phyloP scores from a whole-genome alignment of 176 grass and related monocot genomes.

The Lolium perenne region DNA sequence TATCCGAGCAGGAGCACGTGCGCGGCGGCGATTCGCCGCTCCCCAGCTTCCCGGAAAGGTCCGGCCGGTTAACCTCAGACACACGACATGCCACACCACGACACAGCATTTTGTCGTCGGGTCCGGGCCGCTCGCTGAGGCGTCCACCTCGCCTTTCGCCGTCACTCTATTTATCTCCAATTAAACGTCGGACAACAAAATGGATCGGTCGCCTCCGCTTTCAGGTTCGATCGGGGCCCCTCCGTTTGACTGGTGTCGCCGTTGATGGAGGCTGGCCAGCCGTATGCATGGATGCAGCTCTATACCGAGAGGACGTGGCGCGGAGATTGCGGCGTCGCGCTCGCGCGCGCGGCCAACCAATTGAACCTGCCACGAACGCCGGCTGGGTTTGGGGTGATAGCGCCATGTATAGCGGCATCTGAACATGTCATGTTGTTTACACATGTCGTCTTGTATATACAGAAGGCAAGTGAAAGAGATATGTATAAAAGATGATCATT shows the following conservation, averaged over 20 bases:
- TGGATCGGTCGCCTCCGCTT: no score
- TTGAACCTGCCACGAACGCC: constrained; percentile 36
- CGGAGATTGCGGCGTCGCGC: not conserved
- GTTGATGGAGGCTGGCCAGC: not conserved
- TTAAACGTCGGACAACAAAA: no score
- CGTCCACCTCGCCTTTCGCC: not conserved
- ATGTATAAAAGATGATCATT: no score
- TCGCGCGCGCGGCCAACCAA: not conserved
- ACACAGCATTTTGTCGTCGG: no score
- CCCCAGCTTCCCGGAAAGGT: constrained; percentile 52
- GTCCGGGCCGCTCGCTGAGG: not conserved
- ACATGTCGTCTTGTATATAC: no score
- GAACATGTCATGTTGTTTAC: no score
- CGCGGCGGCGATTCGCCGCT: not conserved
- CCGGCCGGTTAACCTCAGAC: not conserved
- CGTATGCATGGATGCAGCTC: not conserved
- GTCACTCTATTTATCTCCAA: no score
- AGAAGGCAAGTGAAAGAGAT: no score
- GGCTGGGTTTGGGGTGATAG: no score
- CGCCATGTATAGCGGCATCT: no score
- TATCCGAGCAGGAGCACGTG: constrained; percentile 1
- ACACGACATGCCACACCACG: no score
- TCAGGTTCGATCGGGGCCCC: not conserved
- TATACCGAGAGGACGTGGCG: not conserved
- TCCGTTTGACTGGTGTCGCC: not conserved